These are phyloP conservation scores for Ambrosia hybrid DNA, from an alignment of 140 eudicot genomes.

Conservation along the genomic window DNA sequence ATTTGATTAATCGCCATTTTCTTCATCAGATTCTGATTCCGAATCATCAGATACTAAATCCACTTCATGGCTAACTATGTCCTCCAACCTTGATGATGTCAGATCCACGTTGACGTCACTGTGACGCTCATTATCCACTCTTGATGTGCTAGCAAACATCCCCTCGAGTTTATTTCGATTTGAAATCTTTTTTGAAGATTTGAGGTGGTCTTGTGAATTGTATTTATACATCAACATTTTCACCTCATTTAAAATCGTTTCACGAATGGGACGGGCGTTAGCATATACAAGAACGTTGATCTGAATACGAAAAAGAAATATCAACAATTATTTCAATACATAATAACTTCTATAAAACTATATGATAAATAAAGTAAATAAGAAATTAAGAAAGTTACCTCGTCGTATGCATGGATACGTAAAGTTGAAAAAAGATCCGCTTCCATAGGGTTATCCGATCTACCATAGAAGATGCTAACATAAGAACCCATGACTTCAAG, in stretches of 20 bases:
- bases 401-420: background rate
- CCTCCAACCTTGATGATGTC: conserved; percentile 3
- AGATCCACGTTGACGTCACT: too few relatives aligned
- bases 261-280: background rate
- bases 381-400: background rate
- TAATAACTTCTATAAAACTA: too few relatives aligned
- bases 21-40: conserved; percentile 35
- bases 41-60: conserved; percentile 20
- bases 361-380: background rate
- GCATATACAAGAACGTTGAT: background rate
- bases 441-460: conserved; percentile 4
- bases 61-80: conserved; percentile 20
- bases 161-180: conserved; percentile 22
- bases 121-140: conserved; percentile 1
- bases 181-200: background rate
- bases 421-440: background rate
- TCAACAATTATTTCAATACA: background rate
- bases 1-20: conserved; percentile 51
- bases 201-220: conserved; percentile 26
- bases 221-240: conserved; percentile 37
- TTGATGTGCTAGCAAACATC: conserved; percentile 37
- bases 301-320: background rate
- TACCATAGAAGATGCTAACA: conserved; percentile 59
- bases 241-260: background rate
- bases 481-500: conserved; percentile 53